Conservation (phyloP, 2,329 filamentous ascomycete species). For the Beauveria pseudobassiana region DNA sequence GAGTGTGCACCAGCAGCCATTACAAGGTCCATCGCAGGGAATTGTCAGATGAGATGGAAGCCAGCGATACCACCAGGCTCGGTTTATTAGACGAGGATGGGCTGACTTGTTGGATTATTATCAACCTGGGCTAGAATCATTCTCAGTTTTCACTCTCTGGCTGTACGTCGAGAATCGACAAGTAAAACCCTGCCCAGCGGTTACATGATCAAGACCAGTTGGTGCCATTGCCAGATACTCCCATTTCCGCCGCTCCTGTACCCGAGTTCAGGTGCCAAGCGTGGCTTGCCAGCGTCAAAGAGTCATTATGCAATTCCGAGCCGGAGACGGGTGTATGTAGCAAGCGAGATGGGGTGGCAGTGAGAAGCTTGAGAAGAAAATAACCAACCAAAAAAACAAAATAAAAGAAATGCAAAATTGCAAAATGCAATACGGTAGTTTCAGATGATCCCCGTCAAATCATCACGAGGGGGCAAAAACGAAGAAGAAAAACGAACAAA, state of each 20-base stretch:
- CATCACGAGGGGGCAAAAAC: conserved; percentile 4
- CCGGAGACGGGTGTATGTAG: background rate
- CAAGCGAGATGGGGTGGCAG: background rate
- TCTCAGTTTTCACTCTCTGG: no score
- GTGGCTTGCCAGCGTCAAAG: background rate
- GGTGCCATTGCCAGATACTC: no score
- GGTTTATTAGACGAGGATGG: background rate
- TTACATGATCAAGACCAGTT: no score
- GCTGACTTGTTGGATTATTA: background rate
- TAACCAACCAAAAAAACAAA: background rate
- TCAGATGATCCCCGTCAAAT: background rate
- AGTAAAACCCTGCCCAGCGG: background rate
- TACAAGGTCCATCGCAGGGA: background rate
- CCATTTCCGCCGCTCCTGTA: no score
- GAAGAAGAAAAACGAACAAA: background rate
- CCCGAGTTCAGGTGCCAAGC: background rate
- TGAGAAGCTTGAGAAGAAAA: background rate
- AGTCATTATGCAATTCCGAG: background rate
- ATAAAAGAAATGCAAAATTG: no score
- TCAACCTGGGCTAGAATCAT: background rate
- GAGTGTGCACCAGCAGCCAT: no score
- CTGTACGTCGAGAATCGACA: background rate
- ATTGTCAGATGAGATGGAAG: background rate
- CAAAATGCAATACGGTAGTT: background rate
- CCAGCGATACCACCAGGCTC: background rate